phyloP scores from a whole-genome alignment of 352 stramenopile genomes.

The Globisporangium mamillatum region DNA sequence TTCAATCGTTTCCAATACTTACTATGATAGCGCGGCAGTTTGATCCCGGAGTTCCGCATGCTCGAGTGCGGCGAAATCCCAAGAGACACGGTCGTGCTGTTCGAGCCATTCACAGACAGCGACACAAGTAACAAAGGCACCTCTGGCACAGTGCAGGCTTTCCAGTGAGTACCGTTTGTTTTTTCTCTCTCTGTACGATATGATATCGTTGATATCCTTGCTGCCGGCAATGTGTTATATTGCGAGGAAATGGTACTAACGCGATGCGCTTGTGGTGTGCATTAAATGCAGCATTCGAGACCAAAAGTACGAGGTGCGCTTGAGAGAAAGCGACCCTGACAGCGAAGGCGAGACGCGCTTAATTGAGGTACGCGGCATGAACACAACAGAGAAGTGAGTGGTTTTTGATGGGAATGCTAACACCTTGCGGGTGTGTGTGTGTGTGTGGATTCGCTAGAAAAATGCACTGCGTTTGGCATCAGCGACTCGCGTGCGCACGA shows the following conservation, averaged over 20 bases:
- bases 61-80: slow-evolving; percentile 68
- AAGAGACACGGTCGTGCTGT: slow-evolving; percentile 44
- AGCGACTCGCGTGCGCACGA: slow-evolving; percentile 34
- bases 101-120: neutral
- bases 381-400: neutral
- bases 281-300: slow-evolving; percentile 19
- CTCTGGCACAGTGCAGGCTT: slow-evolving; percentile 30
- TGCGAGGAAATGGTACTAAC: neutral
- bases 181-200: neutral
- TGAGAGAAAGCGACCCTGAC: neutral
- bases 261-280: neutral
- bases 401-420: neutral
- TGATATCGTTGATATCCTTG: neutral
- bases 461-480: slow-evolving; percentile 31
- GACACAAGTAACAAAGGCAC: neutral
- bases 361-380: neutral
- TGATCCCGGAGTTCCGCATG: slow-evolving; percentile 69
- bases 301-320: slow-evolving; percentile 18
- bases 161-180: slow-evolving; percentile 23
- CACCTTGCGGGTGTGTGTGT: neutral
- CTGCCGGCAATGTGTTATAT: neutral
- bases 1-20: no score
- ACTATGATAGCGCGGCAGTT: slow-evolving; percentile 33
- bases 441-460: slow-evolving; percentile 19
- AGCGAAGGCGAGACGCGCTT: neutral